Percentiles rank a stretch among this genome's conserved stretches.
These are phyloP conservation scores for Avena atlantica DNA, from an alignment of 176 grass and related monocot species.

Conservation along the genomic window DNA sequence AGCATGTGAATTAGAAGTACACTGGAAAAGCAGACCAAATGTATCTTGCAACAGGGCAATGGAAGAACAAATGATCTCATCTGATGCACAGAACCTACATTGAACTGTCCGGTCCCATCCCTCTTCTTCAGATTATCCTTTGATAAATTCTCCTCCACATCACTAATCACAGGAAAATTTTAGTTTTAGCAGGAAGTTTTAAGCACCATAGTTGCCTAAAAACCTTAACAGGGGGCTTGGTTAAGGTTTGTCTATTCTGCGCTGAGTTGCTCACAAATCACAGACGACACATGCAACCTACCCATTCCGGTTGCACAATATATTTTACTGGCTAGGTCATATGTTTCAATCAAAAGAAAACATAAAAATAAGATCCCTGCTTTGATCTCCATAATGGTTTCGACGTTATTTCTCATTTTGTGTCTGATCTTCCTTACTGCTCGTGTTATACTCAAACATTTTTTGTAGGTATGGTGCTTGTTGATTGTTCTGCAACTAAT, in stretches of 20 bases:
- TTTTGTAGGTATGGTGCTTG: slow-evolving; percentile 75
- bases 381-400: slow-evolving; percentile 9
- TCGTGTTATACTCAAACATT: slow-evolving; percentile 5
- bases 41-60: too few species aligned
- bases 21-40: too few species aligned
- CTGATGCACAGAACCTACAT: too few species aligned
- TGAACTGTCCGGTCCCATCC: too few species aligned
- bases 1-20: too few species aligned
- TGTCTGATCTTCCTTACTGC: neutral
- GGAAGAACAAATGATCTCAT: too few species aligned
- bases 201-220: too few species aligned
- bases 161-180: too few species aligned
- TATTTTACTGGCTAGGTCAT: neutral
- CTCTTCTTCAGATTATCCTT: too few species aligned
- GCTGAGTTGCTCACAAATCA: slow-evolving; percentile 2
- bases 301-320: neutral
- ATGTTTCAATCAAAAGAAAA: neutral
- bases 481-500: slow-evolving; percentile 90
- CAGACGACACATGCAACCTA: neutral
- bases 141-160: too few species aligned
- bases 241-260: slow-evolving; percentile 42
- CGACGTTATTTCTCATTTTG: neutral
- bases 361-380: neutral
- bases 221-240: too few species aligned
- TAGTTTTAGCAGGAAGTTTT: too few species aligned